Base-by-base conservation (phyloP, 148 eudicot genomes). In the Pharnaceum exiguum region DNA sequence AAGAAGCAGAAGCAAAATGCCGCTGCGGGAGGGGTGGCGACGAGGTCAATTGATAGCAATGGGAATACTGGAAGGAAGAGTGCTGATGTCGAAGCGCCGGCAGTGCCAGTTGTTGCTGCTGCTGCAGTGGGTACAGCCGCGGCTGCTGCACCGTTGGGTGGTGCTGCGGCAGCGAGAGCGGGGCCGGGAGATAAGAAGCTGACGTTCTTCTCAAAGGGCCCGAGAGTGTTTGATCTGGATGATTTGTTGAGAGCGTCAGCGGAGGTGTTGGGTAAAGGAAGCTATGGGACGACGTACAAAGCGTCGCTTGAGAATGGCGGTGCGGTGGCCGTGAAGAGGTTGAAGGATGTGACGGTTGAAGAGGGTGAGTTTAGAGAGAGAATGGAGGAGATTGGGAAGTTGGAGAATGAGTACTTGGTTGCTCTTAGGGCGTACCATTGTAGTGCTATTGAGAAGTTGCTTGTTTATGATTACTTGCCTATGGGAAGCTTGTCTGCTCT, bases 401-500 rank as follows among this genome's bases (percentile, higher is more conserved):
- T 91, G 74, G 57, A 81, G 28, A 82, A 91, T 75, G 85, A 82
- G 73, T 85, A 85, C 71, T 70, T 91, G 78, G 90, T 85, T 27
- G 65, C 80, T 49, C 72, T 91, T 12, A 73, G 81, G 61, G 97
- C 96, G 57, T 91, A 87, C 59, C 79, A 80, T 76, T 85, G 75
- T 35, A 85, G 80, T 50, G 71, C 74, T 21, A 84, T 73, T 57
- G 96, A 91, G 78, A 91, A 77, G 79, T 75, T 91, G 42, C 84
- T 91, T 51, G 96, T 91, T 2, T 83, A 71, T 70, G 97, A 91
- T 63, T 87, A 91, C 71, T 58, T 91, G 82, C 82, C 97, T 4
- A 74, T 84, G 78, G 97, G 97, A 9, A 91, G 97, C 75, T 77
- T 91, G 52, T 91, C 97, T 79, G 97, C 97, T 3, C 82, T 87